These are phyloP conservation scores for Vitellaria paradoxa DNA, from an alignment of 179 eudicot genomes.

Conservation along the genomic window DNA sequence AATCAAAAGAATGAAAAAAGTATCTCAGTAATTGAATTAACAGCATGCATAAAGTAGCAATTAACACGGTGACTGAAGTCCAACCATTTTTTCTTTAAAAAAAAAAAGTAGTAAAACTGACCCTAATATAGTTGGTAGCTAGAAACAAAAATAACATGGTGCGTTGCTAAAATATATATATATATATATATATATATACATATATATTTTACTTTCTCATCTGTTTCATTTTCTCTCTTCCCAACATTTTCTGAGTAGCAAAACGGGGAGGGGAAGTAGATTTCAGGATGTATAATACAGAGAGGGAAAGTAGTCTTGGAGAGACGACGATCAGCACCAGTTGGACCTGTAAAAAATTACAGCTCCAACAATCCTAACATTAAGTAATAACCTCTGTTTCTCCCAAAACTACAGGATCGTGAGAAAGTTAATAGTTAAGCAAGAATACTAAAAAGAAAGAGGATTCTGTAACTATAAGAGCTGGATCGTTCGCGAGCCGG, in stretches of 20 bases:
- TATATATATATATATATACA: too few relatives aligned
- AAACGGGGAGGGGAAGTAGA: not conserved
- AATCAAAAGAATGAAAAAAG: not conserved
- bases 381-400: not conserved
- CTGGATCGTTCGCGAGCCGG: not conserved
- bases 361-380: conserved; percentile 5
- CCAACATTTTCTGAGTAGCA: not conserved
- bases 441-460: not conserved
- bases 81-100: not conserved
- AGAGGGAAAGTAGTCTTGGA: not conserved
- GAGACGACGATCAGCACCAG: not conserved
- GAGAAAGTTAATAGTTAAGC: not conserved
- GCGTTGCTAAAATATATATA: too few relatives aligned
- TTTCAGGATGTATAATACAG: not conserved
- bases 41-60: not conserved
- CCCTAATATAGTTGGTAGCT: not conserved
- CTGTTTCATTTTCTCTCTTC: not conserved
- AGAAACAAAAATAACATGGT: too few relatives aligned
- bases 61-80: not conserved
- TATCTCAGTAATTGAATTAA: not conserved
- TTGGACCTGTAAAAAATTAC: not conserved
- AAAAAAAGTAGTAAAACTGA: not conserved
- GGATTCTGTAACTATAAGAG: not conserved
- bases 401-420: not conserved
- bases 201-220: too few relatives aligned